phyloP scores from a whole-genome alignment of 345 rosid genomes.

The Conringia planisiliqua region DNA sequence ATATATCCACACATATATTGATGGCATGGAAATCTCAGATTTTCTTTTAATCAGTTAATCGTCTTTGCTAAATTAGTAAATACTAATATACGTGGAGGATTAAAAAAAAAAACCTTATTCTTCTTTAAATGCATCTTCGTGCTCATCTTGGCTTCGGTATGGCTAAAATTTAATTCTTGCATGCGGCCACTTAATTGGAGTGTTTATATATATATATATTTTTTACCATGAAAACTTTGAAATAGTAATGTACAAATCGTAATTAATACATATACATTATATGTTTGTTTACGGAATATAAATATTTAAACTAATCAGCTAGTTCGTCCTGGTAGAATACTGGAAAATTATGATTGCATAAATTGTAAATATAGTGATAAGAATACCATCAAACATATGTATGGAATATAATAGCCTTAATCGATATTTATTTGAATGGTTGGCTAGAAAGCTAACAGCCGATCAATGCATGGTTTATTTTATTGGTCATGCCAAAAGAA shows the following conservation, averaged over 20 bases:
- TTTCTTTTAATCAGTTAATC: not conserved
- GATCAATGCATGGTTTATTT: slow-evolving; percentile 10
- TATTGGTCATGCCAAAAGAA: slow-evolving; percentile 23
- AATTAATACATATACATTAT: not conserved
- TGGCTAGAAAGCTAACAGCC: slow-evolving; percentile 25
- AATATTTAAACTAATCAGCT: not conserved
- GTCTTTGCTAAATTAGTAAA: not conserved
- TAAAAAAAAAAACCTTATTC: not conserved
- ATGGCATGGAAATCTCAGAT: not conserved
- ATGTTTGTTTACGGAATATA: not conserved
- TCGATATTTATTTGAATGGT: not conserved
- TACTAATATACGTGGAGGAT: not conserved
- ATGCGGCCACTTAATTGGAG: not conserved
- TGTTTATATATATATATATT: not conserved
- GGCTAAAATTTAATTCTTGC: not conserved
- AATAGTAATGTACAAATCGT: not conserved
- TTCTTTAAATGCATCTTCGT: not conserved
- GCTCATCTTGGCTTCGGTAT: not conserved
- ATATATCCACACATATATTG: not conserved
- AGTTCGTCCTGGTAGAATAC: not conserved
- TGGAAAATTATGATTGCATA: not conserved
- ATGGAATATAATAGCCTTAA: not conserved
- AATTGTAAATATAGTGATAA: not conserved
- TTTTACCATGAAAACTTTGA: not conserved
- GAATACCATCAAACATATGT: not conserved